Evolutionary conservation across 495 filamentous ascomycete genomes (phyloP).

Genomic region (Penicillium coprophilum): DNA sequence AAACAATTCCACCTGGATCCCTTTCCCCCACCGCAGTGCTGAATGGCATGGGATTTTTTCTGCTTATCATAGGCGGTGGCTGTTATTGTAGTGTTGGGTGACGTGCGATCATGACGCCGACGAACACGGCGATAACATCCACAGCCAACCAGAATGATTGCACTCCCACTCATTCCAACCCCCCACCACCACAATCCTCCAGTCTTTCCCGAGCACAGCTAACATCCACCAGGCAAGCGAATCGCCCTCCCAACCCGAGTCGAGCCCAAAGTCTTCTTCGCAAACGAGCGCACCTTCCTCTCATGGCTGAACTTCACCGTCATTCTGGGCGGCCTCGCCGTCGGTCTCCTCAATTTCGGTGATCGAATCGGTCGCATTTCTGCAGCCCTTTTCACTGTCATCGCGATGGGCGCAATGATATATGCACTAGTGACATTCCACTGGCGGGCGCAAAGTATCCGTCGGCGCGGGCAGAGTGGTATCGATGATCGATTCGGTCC

Average conservation of each 20-base stretch:
- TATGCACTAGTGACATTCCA: constrained; percentile 95
- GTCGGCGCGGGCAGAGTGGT: constrained; percentile 85
- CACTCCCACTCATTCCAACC: background rate
- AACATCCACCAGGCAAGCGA: constrained; percentile 70
- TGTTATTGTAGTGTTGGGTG: background rate
- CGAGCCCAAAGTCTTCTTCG: constrained; percentile 99
- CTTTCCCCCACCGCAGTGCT: background rate
- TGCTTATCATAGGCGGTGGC: background rate
- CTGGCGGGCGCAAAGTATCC: constrained; percentile 92
- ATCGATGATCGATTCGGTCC: constrained; percentile 96
- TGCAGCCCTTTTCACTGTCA: constrained; percentile 87
- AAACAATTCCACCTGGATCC: background rate
- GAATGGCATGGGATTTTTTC: background rate
- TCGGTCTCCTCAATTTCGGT: constrained; percentile 97
- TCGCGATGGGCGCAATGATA: constrained; percentile 93
- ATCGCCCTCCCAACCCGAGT: constrained; percentile 97
- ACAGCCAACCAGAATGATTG: background rate
- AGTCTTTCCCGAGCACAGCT: background rate
- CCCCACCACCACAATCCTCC: background rate
- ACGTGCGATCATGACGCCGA: background rate
- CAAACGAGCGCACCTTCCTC: constrained; percentile 98
- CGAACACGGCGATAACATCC: background rate
- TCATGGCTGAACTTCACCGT: constrained; percentile 99
- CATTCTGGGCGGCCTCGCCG: constrained; percentile 90
- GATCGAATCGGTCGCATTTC: constrained; percentile 90